Percentiles rank a stretch among this genome's conserved stretches.
Evolutionary conservation across 2,329 filamentous ascomycete genomes (phyloP).

Genomic region (Plenodomus lindquistii): DNA sequence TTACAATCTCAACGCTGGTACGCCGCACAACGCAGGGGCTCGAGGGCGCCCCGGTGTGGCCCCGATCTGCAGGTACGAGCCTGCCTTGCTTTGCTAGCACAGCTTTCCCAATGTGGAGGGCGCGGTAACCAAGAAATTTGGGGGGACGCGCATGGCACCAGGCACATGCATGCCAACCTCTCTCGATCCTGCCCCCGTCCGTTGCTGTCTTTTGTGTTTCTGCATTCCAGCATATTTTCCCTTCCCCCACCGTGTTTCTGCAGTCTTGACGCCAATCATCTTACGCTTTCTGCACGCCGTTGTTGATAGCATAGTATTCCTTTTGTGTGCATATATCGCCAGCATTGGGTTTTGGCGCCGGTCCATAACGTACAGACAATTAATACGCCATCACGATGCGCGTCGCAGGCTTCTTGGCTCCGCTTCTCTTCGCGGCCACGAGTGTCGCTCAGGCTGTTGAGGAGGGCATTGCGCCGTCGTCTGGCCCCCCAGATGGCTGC

Average conservation of each 20-base stretch:
- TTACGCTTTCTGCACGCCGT: not conserved
- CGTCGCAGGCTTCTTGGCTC: conserved; percentile 29
- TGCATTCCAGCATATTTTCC: not conserved
- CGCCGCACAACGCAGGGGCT: not conserved
- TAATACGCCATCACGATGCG: conserved; percentile 29
- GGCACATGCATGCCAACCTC: conserved; percentile 9
- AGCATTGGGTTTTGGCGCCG: conserved; percentile 2
- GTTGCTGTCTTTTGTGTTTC: not conserved
- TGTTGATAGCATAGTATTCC: not conserved
- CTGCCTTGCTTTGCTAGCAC: conserved; percentile 12
- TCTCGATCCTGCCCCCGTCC: not conserved
- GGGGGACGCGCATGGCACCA: not conserved
- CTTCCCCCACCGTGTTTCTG: no score
- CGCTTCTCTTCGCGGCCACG: conserved; percentile 33
- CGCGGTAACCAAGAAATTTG: conserved; percentile 17
- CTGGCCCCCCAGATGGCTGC: conserved; percentile 59
- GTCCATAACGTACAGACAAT: not conserved
- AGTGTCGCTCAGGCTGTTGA: conserved; percentile 30
- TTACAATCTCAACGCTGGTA: not conserved
- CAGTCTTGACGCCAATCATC: conserved; percentile 1
- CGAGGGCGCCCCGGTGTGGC: conserved; percentile 2
- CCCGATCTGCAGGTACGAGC: conserved; percentile 16
- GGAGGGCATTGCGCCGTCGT: conserved; percentile 54
- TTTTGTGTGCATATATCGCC: not conserved
- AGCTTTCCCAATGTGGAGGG: not conserved